Conservation (phyloP, 768 basidiomycete species). For the Mycena vulgaris region DNA sequence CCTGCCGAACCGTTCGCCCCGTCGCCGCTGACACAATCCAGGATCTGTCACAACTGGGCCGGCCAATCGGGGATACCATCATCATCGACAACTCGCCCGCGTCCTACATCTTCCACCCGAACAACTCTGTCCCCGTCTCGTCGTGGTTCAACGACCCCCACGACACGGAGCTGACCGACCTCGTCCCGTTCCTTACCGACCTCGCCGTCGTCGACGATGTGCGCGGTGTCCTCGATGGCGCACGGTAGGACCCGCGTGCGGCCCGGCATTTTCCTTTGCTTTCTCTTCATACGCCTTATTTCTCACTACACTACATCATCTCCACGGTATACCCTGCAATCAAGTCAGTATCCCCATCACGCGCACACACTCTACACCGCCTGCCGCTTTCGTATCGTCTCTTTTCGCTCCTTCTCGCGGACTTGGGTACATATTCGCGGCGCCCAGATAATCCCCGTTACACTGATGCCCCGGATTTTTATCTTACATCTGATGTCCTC, state of each 20-base stretch:
- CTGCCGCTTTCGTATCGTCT: slow-evolving; percentile 35
- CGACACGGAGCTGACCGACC: slow-evolving; percentile 80
- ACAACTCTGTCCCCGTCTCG: slow-evolving; percentile 84
- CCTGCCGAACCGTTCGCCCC: neutral
- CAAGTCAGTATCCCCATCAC: slow-evolving; percentile 23
- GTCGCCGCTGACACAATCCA: slow-evolving; percentile 44
- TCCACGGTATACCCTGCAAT: slow-evolving; percentile 42
- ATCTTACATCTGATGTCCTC: slow-evolving; percentile 31
- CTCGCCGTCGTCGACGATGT: slow-evolving; percentile 75
- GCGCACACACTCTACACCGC: slow-evolving; percentile 26
- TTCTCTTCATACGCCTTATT: slow-evolving; percentile 31
- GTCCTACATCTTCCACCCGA: slow-evolving; percentile 87
- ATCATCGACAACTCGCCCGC: slow-evolving; percentile 88
- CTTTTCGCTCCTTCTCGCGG: neutral
- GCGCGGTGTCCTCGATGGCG: slow-evolving; percentile 71
- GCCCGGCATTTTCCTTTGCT: slow-evolving; percentile 12
- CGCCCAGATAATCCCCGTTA: slow-evolving; percentile 27
- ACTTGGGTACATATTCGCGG: slow-evolving; percentile 15
- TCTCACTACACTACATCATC: slow-evolving; percentile 39
- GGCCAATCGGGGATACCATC: slow-evolving; percentile 76
- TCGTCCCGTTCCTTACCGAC: slow-evolving; percentile 79
- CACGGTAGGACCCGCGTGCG: slow-evolving; percentile 30
- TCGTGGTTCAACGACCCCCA: slow-evolving; percentile 87
- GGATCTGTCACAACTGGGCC: slow-evolving; percentile 84
- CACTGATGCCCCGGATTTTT: slow-evolving; percentile 35